These are phyloP conservation scores for Candida tammaniensis DNA, from an alignment of 805 yeast genomes.

Conservation along the genomic window DNA sequence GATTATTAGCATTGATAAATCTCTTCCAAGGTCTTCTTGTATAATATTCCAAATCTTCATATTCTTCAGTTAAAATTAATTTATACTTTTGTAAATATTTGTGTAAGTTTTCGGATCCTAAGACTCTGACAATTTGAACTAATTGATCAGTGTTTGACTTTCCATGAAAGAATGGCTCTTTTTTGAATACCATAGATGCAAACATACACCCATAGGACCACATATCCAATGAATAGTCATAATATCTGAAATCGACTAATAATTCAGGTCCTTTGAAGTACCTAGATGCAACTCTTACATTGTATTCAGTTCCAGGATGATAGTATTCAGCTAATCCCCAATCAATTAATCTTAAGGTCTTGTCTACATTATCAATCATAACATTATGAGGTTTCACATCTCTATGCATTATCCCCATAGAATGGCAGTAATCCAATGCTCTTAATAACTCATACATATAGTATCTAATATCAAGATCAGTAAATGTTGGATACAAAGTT, in stretches of 20 bases:
- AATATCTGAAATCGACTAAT: slow-evolving; percentile 74
- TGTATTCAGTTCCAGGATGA: slow-evolving; percentile 85
- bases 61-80: slow-evolving; percentile 69
- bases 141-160: slow-evolving; percentile 88
- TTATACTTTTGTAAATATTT: slow-evolving; percentile 67
- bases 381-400: slow-evolving; percentile 94
- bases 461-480: slow-evolving; percentile 70
- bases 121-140: slow-evolving; percentile 82
- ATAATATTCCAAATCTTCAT: slow-evolving; percentile 72
- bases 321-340: slow-evolving; percentile 96
- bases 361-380: slow-evolving; percentile 77
- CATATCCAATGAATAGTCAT: slow-evolving; percentile 84
- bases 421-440: slow-evolving; percentile 86
- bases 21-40: slow-evolving; percentile 65
- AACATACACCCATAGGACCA: slow-evolving; percentile 94
- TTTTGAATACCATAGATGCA: slow-evolving; percentile 83
- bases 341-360: slow-evolving; percentile 72
- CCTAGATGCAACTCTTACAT: slow-evolving; percentile 88
- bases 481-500: slow-evolving; percentile 76
- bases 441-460: slow-evolving; percentile 79
- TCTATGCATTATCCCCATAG: slow-evolving; percentile 93
- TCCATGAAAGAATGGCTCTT: slow-evolving; percentile 92
- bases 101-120: slow-evolving; percentile 78
- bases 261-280: slow-evolving; percentile 92
- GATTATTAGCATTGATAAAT: slow-evolving; percentile 55